Conservation (phyloP, 352 stramenopile genomes). For the Globisporangium polare region DNA sequence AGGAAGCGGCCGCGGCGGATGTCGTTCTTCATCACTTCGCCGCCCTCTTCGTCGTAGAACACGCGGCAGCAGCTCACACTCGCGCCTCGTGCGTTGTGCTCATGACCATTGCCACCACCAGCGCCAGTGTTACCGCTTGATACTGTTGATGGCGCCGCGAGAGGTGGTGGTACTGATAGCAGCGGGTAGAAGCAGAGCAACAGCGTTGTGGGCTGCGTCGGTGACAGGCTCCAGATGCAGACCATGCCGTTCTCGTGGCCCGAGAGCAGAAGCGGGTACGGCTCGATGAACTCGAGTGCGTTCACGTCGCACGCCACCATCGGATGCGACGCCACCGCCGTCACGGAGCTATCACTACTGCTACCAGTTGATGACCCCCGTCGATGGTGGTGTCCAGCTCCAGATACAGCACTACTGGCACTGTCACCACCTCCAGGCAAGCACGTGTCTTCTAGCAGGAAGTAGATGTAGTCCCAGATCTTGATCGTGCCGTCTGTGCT, state of each 20-base stretch:
- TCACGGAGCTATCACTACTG: constrained; percentile 8
- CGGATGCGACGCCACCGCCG: not conserved
- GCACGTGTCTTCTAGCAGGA: constrained; percentile 67
- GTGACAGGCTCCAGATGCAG: constrained; percentile 54
- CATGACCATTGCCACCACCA: not conserved
- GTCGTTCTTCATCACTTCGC: constrained; percentile 40
- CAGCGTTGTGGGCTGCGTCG: constrained; percentile 36
- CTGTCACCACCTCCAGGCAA: not conserved
- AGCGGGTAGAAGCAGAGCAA: constrained; percentile 35
- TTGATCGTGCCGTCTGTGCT: constrained; percentile 63
- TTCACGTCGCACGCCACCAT: constrained; percentile 43
- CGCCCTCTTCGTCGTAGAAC: constrained; percentile 62
- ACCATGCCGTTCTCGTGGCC: constrained; percentile 69
- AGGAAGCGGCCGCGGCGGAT: constrained; percentile 50
- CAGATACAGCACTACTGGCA: not conserved
- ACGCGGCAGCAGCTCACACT: constrained; percentile 45
- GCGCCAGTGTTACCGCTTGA: not conserved
- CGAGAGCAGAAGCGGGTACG: constrained; percentile 64
- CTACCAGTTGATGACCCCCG: no score
- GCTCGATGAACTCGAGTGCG: constrained; percentile 66
- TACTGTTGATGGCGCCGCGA: not conserved
- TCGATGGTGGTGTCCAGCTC: no score
- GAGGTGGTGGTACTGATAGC: not conserved
- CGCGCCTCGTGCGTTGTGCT: constrained; percentile 10
- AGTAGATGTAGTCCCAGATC: constrained; percentile 87